Percentiles rank a stretch among this genome's conserved stretches.
Evolutionary conservation across 73 alveolate species (phyloP).

Genomic region (Stentor coeruleus): DNA sequence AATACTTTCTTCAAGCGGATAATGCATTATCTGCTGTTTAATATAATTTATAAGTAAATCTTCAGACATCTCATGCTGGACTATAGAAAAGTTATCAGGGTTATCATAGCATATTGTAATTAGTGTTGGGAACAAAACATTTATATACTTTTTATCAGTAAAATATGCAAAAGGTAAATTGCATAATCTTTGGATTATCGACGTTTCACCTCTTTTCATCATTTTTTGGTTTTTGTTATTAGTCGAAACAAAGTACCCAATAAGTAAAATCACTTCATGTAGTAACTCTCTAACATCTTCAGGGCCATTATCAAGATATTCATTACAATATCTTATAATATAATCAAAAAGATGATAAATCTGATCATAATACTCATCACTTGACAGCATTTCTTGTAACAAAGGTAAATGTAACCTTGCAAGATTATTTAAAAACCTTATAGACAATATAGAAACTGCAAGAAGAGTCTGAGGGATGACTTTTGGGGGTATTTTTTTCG

Average conservation of each 20-base stretch:
- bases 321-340: constrained; percentile 55
- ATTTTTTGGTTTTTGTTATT: constrained; percentile 68
- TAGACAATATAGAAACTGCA: constrained; percentile 64
- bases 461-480: constrained; percentile 74
- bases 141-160: constrained; percentile 78
- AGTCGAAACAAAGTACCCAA: constrained; percentile 63
- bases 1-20: constrained; percentile 50
- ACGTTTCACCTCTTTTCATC: constrained; percentile 78
- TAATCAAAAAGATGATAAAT: constrained; percentile 59
- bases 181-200: constrained; percentile 74
- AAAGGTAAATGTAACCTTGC: constrained; percentile 75
- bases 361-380: constrained; percentile 47
- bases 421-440: constrained; percentile 74
- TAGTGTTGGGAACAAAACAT: constrained; percentile 85
- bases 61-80: constrained; percentile 75
- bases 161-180: constrained; percentile 85
- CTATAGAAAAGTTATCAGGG: constrained; percentile 64
- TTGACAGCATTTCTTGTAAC: constrained; percentile 58
- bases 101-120: constrained; percentile 63
- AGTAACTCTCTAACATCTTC: constrained; percentile 72
- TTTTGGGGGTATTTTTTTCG: constrained; percentile 55
- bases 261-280: constrained; percentile 67
- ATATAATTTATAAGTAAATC: constrained; percentile 67
- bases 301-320: constrained; percentile 44
- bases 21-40: constrained; percentile 39